Base-by-base conservation (phyloP, 129 eudicot genomes). In the Daucus carota region DNA sequence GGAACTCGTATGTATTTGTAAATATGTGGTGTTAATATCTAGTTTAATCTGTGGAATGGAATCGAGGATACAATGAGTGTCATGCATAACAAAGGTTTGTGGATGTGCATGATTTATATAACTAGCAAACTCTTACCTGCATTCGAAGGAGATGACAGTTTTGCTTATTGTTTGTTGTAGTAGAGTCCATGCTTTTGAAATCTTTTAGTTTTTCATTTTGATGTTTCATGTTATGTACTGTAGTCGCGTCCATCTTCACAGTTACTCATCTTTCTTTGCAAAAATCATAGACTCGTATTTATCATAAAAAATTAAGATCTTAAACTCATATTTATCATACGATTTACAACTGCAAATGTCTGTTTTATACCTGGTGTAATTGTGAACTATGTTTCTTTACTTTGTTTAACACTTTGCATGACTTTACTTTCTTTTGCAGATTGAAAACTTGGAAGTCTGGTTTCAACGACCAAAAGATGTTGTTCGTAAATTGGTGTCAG, bases 391-490 rank as follows among this genome's bases (percentile, higher is more conserved):
- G 38, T n/a, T 6, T 24, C 7, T 4, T 5, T 40, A 40, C 16
- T 3, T 38, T 43, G 29, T 24, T 71, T 42, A 42, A 34, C 33
- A 48, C n/a, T 28, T 75, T n/a, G 36, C 48, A 57, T 78, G 57
- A 83, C 34, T 18, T 26, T 45, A 40, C 71, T 31, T 63, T 77
- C 33, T 76, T 47, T 73, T 82, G 84, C 98, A 93, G 98, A 80
- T 93, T 6, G 57, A 90, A 72, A 90, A 93, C 75, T 50, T 93
- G 72, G 95, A 93, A 78, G 98, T 93, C 63, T 93, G 97, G 98
- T 93, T 93, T 83, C 97, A 90, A 72, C 92, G 96, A 50, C 98
- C 98, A 31, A 93, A 90, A 83, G 97, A 93, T 70, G 84, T 93
- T 36, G 93, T 93, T 68, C 82, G 97, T 66, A 93, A 90, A 80